Percentiles rank a stretch among this genome's conserved stretches.
Evolutionary conservation across 495 filamentous ascomycete species (phyloP).

Genomic region (Aspergillus wentii): DNA sequence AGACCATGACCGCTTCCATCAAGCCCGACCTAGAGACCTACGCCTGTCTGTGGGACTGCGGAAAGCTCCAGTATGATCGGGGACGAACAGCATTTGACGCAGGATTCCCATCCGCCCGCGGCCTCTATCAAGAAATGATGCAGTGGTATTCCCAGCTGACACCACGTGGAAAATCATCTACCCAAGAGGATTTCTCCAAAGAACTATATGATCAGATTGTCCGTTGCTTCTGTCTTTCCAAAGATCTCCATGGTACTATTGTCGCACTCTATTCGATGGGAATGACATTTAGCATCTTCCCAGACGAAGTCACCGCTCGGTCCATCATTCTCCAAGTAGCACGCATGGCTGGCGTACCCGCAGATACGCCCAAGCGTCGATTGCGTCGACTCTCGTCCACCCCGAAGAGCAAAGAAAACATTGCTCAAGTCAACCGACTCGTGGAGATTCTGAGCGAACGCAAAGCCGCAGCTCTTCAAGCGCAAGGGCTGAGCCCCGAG

Average conservation of each 20-base stretch:
- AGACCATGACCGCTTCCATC: constrained; percentile 39
- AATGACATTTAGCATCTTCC: constrained; percentile 48
- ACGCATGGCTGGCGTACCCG: constrained; percentile 37
- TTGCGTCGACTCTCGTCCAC: constrained; percentile 39
- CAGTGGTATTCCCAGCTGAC: constrained; percentile 40
- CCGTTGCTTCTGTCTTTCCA: constrained; percentile 46
- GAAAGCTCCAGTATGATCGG: constrained; percentile 47
- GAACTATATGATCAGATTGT: constrained; percentile 55
- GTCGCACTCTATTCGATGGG: constrained; percentile 55
- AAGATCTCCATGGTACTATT: constrained; percentile 56
- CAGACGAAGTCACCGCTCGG: constrained; percentile 44
- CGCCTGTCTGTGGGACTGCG: constrained; percentile 60
- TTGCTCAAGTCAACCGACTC: constrained; percentile 31
- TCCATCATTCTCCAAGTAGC: constrained; percentile 48
- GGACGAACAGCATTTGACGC: constrained; percentile 27
- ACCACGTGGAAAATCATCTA: constrained; percentile 14
- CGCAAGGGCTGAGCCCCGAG: constrained; percentile 28
- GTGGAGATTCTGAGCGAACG: constrained; percentile 33
- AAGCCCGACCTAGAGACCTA: constrained; percentile 66
- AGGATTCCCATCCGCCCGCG: constrained; percentile 43
- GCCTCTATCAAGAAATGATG: constrained; percentile 60
- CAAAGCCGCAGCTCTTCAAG: constrained; percentile 28
- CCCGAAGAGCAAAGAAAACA: constrained; percentile 41
- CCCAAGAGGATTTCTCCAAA: constrained; percentile 37
- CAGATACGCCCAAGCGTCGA: constrained; percentile 34